Percentiles rank a stretch among this genome's conserved stretches.
phyloP scores from a whole-genome alignment of 1,139 yeast genomes.

The Pichia terricola region DNA sequence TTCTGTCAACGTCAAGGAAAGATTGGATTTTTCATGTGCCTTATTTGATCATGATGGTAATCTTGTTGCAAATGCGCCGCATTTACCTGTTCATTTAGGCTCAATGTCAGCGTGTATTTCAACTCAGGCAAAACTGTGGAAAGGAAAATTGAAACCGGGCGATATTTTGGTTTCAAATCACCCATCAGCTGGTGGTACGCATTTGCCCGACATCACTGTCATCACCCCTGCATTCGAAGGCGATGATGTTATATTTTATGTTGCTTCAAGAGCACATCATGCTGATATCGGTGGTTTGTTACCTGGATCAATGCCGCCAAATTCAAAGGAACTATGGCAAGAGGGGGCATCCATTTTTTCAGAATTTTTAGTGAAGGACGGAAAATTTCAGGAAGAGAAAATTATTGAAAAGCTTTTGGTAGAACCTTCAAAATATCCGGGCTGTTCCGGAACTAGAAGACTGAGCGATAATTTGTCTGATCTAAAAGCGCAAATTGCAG shows the following conservation, averaged over 20 bases:
- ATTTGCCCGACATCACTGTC: constrained; percentile 69
- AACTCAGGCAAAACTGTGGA: constrained; percentile 43
- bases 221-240: constrained; percentile 51
- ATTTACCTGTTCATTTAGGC: constrained; percentile 55
- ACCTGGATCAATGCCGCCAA: constrained; percentile 62
- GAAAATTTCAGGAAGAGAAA: constrained; percentile 46
- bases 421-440: constrained; percentile 44
- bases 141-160: constrained; percentile 41
- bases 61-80: constrained; percentile 56
- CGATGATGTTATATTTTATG: constrained; percentile 41
- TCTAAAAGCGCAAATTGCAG: constrained; percentile 58
- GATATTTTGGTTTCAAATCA: constrained; percentile 51
- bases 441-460: constrained; percentile 54
- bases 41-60: constrained; percentile 47
- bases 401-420: constrained; percentile 34
- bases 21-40: constrained; percentile 56
- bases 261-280: constrained; percentile 61
- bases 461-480: constrained; percentile 53
- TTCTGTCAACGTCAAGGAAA: constrained; percentile 51
- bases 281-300: constrained; percentile 60
- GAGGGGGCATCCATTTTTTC: constrained; percentile 56
- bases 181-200: constrained; percentile 55
- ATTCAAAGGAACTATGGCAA: constrained; percentile 49
- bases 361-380: constrained; percentile 44
- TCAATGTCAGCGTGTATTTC: constrained; percentile 55